Conservation (phyloP, 208 protist genomes). For the Acanthamoeba healyi region DNA sequence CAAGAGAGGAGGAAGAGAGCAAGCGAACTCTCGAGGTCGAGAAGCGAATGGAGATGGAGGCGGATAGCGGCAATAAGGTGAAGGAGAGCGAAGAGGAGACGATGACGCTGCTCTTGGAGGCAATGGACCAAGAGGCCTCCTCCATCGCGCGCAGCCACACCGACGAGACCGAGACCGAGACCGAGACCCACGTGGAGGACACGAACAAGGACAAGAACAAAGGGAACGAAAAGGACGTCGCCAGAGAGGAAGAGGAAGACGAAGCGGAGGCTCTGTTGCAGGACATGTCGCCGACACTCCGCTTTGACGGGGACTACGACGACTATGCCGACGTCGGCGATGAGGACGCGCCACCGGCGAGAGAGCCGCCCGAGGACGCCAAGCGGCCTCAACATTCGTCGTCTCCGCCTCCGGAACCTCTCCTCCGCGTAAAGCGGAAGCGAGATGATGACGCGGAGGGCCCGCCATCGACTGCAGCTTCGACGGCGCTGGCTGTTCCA, state of each 20-base stretch:
- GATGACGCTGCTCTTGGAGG: not conserved
- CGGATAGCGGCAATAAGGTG: not conserved
- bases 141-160: not conserved
- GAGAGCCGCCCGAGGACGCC: not conserved
- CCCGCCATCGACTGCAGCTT: not conserved
- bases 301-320: not conserved
- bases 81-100: not conserved
- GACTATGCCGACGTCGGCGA: not conserved
- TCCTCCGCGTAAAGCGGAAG: not conserved
- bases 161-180: not conserved
- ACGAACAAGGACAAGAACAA: not conserved
- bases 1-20: too few relatives aligned
- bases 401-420: not conserved
- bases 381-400: not conserved
- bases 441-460: not conserved
- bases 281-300: not conserved
- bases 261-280: not conserved
- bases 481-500: not conserved
- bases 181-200: not conserved
- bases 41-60: not conserved
- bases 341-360: not conserved
- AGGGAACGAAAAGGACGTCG: not conserved
- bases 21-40: conserved; percentile 1
- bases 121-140: not conserved
- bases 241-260: not conserved